Conservation (phyloP, 345 rosid species). For the Dovyalis caffra region DNA sequence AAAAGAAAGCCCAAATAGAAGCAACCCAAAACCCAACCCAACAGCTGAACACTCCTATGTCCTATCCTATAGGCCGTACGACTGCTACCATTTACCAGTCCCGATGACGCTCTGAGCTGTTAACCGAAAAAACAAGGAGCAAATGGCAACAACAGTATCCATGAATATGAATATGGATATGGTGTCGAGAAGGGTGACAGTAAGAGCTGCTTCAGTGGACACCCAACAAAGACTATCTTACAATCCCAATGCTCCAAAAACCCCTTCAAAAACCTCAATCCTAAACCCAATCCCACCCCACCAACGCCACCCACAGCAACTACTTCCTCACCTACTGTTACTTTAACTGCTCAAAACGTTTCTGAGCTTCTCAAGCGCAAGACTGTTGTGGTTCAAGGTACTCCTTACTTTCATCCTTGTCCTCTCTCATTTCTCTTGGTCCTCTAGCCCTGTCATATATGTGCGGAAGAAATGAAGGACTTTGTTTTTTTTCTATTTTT, state of each 20-base stretch:
- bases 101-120: too few species aligned
- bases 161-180: neutral
- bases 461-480: neutral
- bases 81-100: too few species aligned
- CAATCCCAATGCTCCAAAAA: conserved; percentile 74
- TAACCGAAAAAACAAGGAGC: neutral
- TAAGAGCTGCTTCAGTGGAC: conserved; percentile 75
- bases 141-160: neutral
- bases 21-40: neutral
- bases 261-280: conserved; percentile 28
- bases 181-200: conserved; percentile 2
- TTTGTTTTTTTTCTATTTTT: too few species aligned
- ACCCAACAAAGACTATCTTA: conserved; percentile 58
- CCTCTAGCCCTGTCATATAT: neutral
- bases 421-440: neutral
- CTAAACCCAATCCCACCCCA: conserved; percentile 13
- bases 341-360: conserved; percentile 40
- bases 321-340: conserved; percentile 21
- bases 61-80: too few species aligned
- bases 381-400: conserved; percentile 42
- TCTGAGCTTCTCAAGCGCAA: conserved; percentile 59
- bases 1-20: neutral
- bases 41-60: neutral
- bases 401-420: neutral
- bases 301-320: conserved; percentile 19